Percentiles rank a stretch among this genome's conserved stretches.
Evolutionary conservation across 2,329 filamentous ascomycete genomes (phyloP).

Genomic region (Pseudocercospora cruenta): DNA sequence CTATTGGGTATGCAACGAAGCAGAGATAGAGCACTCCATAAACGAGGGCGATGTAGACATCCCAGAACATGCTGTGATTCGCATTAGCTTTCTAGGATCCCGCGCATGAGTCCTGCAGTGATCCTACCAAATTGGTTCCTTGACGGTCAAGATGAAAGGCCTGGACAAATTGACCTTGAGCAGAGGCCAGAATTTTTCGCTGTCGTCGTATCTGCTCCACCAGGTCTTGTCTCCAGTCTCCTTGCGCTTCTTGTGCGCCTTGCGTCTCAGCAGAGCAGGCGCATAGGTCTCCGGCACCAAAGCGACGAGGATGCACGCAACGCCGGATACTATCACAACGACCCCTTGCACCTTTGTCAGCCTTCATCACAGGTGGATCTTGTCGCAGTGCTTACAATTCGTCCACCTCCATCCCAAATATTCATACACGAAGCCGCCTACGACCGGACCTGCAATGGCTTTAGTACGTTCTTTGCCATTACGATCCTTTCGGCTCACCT

Average conservation of each 20-base stretch:
- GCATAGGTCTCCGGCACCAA: conserved; percentile 76
- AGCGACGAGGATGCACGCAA: conserved; percentile 62
- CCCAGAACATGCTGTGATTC: conserved; percentile 67
- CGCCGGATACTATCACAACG: conserved; percentile 70
- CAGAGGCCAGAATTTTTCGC: conserved; percentile 64
- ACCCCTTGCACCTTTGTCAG: conserved; percentile 48
- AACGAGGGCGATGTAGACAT: conserved; percentile 71
- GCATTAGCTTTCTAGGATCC: neutral
- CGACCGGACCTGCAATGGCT: conserved; percentile 61
- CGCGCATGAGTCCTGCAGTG: neutral
- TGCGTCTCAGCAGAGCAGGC: conserved; percentile 69
- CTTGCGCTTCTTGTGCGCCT: conserved; percentile 66
- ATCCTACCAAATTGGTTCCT: conserved; percentile 79
- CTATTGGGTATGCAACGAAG: conserved; percentile 87
- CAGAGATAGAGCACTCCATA: conserved; percentile 88
- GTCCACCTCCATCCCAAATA: conserved; percentile 87
- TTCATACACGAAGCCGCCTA: conserved; percentile 80
- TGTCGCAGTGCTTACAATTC: conserved; percentile 58
- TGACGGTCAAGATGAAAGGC: conserved; percentile 75
- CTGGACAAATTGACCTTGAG: conserved; percentile 76
- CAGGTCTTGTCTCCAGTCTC: conserved; percentile 72
- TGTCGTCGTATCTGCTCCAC: conserved; percentile 81
- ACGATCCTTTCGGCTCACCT: conserved; percentile 31
- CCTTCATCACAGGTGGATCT: too few relatives aligned
- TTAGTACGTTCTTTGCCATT: neutral